Evolutionary conservation across 768 basidiomycete genomes (phyloP), one percentile per base, ranked within the genome.

Genomic region (Tulasnella calospora): DNA sequence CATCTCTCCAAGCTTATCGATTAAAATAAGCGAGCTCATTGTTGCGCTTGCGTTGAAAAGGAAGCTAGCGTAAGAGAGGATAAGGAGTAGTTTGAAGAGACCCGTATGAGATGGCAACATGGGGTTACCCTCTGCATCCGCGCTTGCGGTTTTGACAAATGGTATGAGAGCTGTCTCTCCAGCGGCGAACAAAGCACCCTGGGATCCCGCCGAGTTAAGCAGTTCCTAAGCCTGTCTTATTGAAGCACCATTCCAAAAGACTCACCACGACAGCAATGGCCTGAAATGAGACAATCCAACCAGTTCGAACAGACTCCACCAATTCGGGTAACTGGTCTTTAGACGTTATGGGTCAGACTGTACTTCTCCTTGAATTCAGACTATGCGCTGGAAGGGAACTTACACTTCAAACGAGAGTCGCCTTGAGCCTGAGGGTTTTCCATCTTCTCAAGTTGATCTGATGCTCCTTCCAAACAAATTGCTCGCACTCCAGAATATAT

Each of bases 1-100:
- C 73, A 73, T 73, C 23, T 73, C 73, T 73, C 73, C 73, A 30
- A 73, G 73, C 73, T 73, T 41, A 40, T 73, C 73, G 15, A 38
- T 73, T 19, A 73, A 44, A 13, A 73, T 47, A 27, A 73, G 47
- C 8, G 73, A 73, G 38, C 41, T 73, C 2, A 73, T 73, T 33
- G 73, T 73, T 7, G 73, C 73, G 27, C 38, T 47, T 21, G 73
- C 35, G 40, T 44, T 73, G n/a, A 73, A 44, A 27, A 41, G 47
- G 8, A 73, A 46, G 1, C 36, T 40, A 23, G 21, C 40, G 23
- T 73, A 73, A 23, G 73, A 73, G n/a, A 73, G 3, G 41, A 73
- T 41, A 38, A 73, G 73, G 8, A 73, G 47, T n/a, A 73, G n/a
- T 27, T 46, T 41, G 73, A 73, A 73, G 41, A 73, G 41, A 17